phyloP scores from a whole-genome alignment of 176 grass and related monocot species.

The Ananas comosus region DNA sequence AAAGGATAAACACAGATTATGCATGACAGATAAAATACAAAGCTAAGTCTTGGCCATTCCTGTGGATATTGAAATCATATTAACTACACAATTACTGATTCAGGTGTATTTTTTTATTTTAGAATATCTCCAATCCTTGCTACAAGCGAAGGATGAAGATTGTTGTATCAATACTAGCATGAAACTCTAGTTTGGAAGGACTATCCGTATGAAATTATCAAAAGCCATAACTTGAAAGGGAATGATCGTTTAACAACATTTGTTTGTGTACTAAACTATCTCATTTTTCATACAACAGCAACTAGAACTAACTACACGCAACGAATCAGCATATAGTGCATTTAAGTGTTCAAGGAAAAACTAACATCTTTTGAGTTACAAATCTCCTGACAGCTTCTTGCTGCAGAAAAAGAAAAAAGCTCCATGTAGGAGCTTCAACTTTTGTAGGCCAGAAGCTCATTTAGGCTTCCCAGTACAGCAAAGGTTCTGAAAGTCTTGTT shows the following conservation, averaged over 20 bases:
- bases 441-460: too few relatives aligned
- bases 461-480: too few relatives aligned
- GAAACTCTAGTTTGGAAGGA: background rate
- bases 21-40: background rate
- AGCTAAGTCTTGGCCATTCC: background rate
- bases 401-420: too few relatives aligned
- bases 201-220: background rate
- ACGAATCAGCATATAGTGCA: slow-evolving; percentile 1
- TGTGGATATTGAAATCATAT: background rate
- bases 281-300: background rate
- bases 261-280: background rate
- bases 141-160: background rate
- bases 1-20: background rate
- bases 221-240: background rate
- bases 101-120: background rate
- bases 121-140: background rate
- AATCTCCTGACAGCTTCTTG: too few relatives aligned
- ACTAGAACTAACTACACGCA: background rate
- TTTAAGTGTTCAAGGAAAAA: background rate
- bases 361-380: too few relatives aligned
- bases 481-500: too few relatives aligned
- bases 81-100: background rate
- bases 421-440: too few relatives aligned
- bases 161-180: background rate
- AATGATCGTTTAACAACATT: background rate